Conservation (phyloP, 805 yeast species). For the Candida namnaoensis region DNA sequence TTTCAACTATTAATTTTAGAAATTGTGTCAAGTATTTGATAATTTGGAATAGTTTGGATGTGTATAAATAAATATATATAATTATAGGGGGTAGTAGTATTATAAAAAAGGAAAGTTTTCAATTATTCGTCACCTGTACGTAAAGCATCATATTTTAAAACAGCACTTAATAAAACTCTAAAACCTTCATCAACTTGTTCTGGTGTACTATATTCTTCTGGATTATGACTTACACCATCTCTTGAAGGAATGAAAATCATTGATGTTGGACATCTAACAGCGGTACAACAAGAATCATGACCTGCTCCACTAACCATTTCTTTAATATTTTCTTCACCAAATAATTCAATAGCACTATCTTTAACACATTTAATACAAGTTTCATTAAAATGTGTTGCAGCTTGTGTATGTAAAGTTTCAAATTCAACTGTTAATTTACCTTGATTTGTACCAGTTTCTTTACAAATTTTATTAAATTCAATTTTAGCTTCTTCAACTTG, state of each 20-base stretch:
- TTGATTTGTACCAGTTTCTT: conserved; percentile 14
- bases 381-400: conserved; percentile 51
- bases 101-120: too few species aligned
- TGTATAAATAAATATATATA: not conserved
- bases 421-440: conserved; percentile 27
- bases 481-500: conserved; percentile 30
- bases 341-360: conserved; percentile 40
- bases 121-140: not conserved
- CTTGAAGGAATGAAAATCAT: conserved; percentile 68
- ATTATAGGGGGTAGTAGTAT: too few species aligned
- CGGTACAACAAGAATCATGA: conserved; percentile 61
- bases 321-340: conserved; percentile 33
- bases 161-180: conserved; percentile 43
- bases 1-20: too few species aligned
- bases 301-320: conserved; percentile 64
- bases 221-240: conserved; percentile 62
- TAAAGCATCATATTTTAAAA: conserved; percentile 28
- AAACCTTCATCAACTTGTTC: conserved; percentile 58
- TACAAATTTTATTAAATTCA: conserved; percentile 27
- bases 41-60: too few species aligned
- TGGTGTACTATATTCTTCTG: conserved; percentile 56
- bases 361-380: conserved; percentile 41
- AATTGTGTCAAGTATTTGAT: too few species aligned
- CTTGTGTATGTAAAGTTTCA: conserved; percentile 37
- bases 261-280: conserved; percentile 51